A percentile compares a stretch with the other conserved stretches of the same genome.
phyloP scores from a whole-genome alignment of 176 grass and related monocot species.

The Oryza meridionalis region DNA sequence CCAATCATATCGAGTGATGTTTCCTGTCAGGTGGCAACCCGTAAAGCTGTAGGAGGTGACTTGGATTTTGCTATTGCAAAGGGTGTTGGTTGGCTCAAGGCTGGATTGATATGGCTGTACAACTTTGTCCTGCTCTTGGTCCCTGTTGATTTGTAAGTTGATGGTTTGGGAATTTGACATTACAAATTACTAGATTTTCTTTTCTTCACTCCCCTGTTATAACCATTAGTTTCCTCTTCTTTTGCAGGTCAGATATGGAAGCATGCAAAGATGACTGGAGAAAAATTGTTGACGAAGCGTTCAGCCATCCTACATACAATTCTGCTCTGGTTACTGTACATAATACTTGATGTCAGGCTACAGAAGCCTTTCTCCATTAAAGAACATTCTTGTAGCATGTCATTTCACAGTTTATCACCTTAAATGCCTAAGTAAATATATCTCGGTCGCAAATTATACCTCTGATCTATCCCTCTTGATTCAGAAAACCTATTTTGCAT shows the following conservation, averaged over 20 bases:
- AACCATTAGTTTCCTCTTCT: slow-evolving; percentile 25
- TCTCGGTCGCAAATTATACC: background rate
- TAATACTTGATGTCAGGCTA: slow-evolving; percentile 44
- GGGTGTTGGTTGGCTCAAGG: slow-evolving; percentile 32
- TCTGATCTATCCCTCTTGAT: slow-evolving; percentile 7
- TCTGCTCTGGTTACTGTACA: slow-evolving; percentile 41
- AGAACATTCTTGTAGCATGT: background rate
- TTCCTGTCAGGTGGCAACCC: slow-evolving; percentile 37
- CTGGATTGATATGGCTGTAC: slow-evolving; percentile 53
- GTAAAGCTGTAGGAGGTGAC: slow-evolving; percentile 29
- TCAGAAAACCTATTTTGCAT: background rate
- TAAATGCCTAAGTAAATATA: slow-evolving; percentile 40
- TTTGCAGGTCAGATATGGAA: slow-evolving; percentile 43
- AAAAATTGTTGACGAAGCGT: slow-evolving; percentile 25
- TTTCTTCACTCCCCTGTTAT: background rate
- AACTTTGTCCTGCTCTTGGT: slow-evolving; percentile 40
- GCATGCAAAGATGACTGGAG: slow-evolving; percentile 30
- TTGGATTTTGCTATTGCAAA: slow-evolving; percentile 42
- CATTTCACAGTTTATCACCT: slow-evolving; percentile 25
- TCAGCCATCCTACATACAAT: slow-evolving; percentile 32
- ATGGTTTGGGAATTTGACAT: background rate
- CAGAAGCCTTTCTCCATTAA: slow-evolving; percentile 5
- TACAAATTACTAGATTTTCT: background rate
- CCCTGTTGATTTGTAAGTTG: slow-evolving; percentile 44
- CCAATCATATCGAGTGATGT: background rate